phyloP scores from a whole-genome alignment of 202 grass and related monocot species.

The Saccharum hybrid region DNA sequence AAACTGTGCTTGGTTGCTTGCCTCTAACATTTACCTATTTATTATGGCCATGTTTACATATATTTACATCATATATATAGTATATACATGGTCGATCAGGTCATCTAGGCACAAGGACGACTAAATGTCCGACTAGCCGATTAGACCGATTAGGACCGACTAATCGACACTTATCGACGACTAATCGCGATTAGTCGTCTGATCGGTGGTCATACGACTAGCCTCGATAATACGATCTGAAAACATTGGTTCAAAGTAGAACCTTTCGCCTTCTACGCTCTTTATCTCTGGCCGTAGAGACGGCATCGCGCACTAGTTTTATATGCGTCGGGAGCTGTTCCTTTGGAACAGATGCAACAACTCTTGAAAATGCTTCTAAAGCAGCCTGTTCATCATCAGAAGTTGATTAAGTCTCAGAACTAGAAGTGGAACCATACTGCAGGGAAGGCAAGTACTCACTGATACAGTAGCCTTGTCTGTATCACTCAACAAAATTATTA shows the following conservation, averaged over 20 bases:
- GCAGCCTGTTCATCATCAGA: constrained; percentile 64
- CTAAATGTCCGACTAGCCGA: too few species aligned
- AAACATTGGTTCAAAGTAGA: constrained; percentile 35
- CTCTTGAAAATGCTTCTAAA: constrained; percentile 94
- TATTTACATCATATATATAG: too few species aligned
- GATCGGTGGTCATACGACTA: too few species aligned
- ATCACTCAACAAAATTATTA: constrained; percentile 89
- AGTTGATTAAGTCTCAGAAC: constrained; percentile 24
- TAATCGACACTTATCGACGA: too few species aligned
- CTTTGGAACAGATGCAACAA: constrained; percentile 85
- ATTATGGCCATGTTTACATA: too few species aligned
- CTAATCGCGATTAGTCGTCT: too few species aligned
- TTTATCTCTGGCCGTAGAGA: constrained; percentile 98
- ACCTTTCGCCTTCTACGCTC: constrained; percentile 95
- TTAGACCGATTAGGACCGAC: too few species aligned
- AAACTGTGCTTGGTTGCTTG: too few species aligned
- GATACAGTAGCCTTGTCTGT: constrained; percentile 79
- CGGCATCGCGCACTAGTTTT: constrained; percentile 90
- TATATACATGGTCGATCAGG: too few species aligned
- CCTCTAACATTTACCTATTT: too few species aligned
- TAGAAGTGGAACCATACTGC: constrained; percentile 30
- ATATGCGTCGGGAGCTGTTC: constrained; percentile 89
- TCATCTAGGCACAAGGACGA: too few species aligned
- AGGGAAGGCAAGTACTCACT: constrained; percentile 51
- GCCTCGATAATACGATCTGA: too few species aligned